These are phyloP conservation scores for Lonicera japonica DNA, from an alignment of 129 eudicot genomes.

Conservation along the genomic window DNA sequence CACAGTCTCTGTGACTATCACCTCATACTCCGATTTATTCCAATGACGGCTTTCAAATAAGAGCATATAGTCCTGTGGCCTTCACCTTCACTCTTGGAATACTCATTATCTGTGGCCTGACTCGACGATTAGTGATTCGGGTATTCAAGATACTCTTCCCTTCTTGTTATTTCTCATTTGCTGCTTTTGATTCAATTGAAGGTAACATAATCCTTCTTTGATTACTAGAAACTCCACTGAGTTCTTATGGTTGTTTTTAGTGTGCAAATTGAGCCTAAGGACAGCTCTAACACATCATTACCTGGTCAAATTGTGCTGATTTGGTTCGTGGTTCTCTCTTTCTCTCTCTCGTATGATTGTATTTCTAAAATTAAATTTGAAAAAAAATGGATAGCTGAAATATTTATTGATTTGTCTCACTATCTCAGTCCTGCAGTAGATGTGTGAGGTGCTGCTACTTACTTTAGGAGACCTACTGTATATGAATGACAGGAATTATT, in stretches of 20 bases:
- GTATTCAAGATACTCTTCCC: conserved; percentile 2
- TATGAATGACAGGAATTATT: neutral
- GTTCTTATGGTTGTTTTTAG: neutral
- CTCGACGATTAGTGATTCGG: neutral
- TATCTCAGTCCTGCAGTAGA: neutral
- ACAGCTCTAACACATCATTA: neutral
- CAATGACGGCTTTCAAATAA: neutral
- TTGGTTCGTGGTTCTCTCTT: neutral
- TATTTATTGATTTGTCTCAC: too few relatives aligned
- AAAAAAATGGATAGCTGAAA: neutral
- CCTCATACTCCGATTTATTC: conserved; percentile 6
- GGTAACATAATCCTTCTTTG: neutral
- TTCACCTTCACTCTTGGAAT: too few relatives aligned
- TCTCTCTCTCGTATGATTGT: neutral
- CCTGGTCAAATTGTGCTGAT: neutral
- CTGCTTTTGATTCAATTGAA: neutral
- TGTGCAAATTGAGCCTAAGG: neutral
- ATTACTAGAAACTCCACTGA: too few relatives aligned
- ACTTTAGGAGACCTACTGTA: too few relatives aligned
- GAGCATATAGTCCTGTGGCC: neutral
- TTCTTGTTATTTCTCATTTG: neutral
- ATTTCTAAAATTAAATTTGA: neutral
- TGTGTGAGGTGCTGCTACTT: too few relatives aligned
- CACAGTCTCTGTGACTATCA: neutral
- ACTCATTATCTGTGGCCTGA: neutral